Conservation (phyloP, 1,139 yeast genomes). For the Geotrichum histeridarum region DNA sequence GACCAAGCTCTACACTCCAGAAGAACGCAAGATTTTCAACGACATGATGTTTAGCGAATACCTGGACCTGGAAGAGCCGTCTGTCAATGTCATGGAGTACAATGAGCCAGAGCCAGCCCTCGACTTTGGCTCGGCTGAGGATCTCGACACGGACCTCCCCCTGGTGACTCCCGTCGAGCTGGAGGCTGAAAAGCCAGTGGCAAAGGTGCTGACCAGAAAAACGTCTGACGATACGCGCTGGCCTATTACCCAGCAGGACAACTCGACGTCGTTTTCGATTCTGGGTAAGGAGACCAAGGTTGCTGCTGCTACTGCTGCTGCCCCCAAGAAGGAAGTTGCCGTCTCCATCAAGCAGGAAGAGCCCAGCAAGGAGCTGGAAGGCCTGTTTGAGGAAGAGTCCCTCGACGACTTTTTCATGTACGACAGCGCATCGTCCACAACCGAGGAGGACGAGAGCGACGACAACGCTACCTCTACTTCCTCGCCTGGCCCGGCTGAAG, state of each 20-base stretch:
- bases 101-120: conserved; percentile 7
- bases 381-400: conserved; percentile 9
- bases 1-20: conserved; percentile 4
- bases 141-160: conserved; percentile 15
- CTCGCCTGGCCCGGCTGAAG: not conserved
- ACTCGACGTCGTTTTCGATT: conserved; percentile 30
- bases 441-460: conserved; percentile 18
- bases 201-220: not conserved
- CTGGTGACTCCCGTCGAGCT: conserved; percentile 10
- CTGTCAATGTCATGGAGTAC: not conserved
- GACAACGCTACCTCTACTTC: conserved; percentile 1
- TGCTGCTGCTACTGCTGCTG: not conserved
- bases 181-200: not conserved
- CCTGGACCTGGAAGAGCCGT: conserved; percentile 8
- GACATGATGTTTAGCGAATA: conserved; percentile 3
- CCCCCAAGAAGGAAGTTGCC: not conserved
- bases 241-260: conserved; percentile 31
- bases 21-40: conserved; percentile 8
- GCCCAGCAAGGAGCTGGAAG: conserved; percentile 1
- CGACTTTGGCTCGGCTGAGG: conserved; percentile 10
- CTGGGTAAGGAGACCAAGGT: conserved; percentile 20
- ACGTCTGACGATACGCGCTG: conserved; percentile 20
- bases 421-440: conserved; percentile 21
- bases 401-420: conserved; percentile 21
- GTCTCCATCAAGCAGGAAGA: not conserved